Evolutionary conservation across 1,284 basidiomycete genomes (phyloP), one percentile per base, ranked within the genome.

Genomic region (Papiliotrema fonsecae): DNA sequence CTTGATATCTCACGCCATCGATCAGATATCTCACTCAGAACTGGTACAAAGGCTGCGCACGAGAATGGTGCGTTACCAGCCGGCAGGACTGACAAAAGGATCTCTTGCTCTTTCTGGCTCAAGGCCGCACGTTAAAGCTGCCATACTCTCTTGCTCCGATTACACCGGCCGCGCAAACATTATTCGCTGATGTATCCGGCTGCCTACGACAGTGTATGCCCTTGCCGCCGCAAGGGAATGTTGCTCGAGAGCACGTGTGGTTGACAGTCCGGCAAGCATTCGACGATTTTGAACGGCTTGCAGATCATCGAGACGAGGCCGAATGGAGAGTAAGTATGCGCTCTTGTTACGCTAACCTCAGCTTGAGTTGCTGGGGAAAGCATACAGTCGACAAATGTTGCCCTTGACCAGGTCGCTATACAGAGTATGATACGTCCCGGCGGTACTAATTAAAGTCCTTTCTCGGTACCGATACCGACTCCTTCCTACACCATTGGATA

Each of bases 341-440:
- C n/a, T 4, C 21, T 14, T 2, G n/a, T n/a, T 18, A 28, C 22
- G 44, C 19, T 45, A 22, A 36, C 19, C 14, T 9, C 31, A 38
- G 45, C 36, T 31, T n/a, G 35, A n/a, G 4, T 19, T 30, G 7
- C n/a, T n/a, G 30, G 39, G 34, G 9, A 30, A 31, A 32, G 41
- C 41, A 10, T 43, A 43, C 21, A n/a, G 27, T 6, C 21, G 21
- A 13, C 25, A 24, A 35, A 26, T 31, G 28, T 10, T 48, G 11
- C 49, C 59, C 2, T 39, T 61, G 18, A 50, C 55, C 3, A 35
- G 58, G 1, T 56, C 59, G 7, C 24, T 58, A 14, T 56, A 47
- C 47, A 60, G 56, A 34, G 60, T 61, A 37, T 21, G 47, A 14
- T 3, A 18, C 6, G 1, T n/a, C 13, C 43, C 43, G 10, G 32